Base-by-base conservation (phyloP, 768 basidiomycete species). In the Suillus americanus region DNA sequence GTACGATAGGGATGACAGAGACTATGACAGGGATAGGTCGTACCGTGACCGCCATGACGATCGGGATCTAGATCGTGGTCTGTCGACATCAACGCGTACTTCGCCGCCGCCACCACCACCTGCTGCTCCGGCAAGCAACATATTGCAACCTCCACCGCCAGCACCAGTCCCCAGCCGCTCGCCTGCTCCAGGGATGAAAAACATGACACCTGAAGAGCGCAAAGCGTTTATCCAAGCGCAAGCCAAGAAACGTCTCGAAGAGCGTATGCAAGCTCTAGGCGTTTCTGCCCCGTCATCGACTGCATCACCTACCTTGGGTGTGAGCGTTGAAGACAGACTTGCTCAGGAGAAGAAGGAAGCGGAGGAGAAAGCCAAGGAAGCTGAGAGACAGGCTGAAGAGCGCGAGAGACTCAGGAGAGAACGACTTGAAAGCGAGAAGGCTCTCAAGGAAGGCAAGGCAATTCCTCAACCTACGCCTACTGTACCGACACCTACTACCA, bases 331-430 rank as follows among this genome's bases (percentile, higher is more conserved):
- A 72, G 92, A 95, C 68, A 81, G 96, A 12, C 83, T 99, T 6
- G 88, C 86, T 43, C 82, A 88, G 69, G 97, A 99, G 72, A 92
- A 90, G 81, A 88, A 85, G 72, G 97, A 97, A 73, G 96, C 96
- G 0, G 95, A 95, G 67, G 92, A 94, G 74, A 94, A 92, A 74
- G 86, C 85, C 0, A 84, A 81, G 63, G 79, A 83, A 56, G 95
- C 94, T 0, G 95, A 97, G 75, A 83, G 83, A 66, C 88, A 91
- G 69, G 90, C 91, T 2, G 90, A 90, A 68, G 92, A 92, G 66
- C 82, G 95, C 63, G 93, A 95, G 70, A 82, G 83, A 57, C 74
- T 85, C 48, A 82, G 97, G 53, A 82, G 80, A 67, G 90, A 92
- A 68, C 81, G 92, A 60, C 73, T 99, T 45, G 91, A 91, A 53